These are phyloP conservation scores for Phialophora expanda DNA, from an alignment of 2,329 filamentous ascomycete species.

Conservation along the genomic window DNA sequence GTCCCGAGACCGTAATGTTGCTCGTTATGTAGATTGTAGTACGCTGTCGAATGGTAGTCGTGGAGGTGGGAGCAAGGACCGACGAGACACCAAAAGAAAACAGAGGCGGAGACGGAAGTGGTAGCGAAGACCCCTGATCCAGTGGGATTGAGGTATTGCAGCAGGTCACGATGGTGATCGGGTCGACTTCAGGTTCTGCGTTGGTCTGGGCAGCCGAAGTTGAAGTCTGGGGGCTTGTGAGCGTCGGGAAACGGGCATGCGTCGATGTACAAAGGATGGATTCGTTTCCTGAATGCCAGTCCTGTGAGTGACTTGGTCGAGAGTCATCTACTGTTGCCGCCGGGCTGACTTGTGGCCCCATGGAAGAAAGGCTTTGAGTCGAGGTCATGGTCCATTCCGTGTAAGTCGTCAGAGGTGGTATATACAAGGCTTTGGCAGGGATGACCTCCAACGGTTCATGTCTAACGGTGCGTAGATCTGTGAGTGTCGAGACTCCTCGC, in stretches of 20 bases:
- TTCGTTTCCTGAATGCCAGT: not conserved
- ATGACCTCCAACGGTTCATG: not conserved
- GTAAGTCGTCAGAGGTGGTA: not conserved
- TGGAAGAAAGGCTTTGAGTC: not conserved
- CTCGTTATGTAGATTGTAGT: constrained; percentile 2
- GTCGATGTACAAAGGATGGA: not conserved
- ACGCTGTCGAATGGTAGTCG: not conserved
- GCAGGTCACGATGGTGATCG: not conserved
- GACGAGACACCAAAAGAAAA: not conserved
- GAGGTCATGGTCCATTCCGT: not conserved
- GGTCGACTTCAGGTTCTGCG: not conserved
- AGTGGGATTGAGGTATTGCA: not conserved
- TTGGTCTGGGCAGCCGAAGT: not conserved
- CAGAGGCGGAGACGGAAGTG: too few relatives aligned
- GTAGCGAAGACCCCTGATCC: not conserved
- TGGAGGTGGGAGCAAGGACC: not conserved
- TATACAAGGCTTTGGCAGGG: not conserved
- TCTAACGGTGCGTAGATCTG: constrained; percentile 2
- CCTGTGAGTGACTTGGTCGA: not conserved
- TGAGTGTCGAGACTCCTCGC: constrained; percentile 10
- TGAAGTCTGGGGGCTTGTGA: not conserved
- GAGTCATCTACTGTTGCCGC: not conserved
- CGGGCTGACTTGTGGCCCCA: not conserved
- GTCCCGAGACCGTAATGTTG: not conserved
- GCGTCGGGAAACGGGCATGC: not conserved